phyloP scores from a whole-genome alignment of 768 basidiomycete species.

The Paxillus involutus region DNA sequence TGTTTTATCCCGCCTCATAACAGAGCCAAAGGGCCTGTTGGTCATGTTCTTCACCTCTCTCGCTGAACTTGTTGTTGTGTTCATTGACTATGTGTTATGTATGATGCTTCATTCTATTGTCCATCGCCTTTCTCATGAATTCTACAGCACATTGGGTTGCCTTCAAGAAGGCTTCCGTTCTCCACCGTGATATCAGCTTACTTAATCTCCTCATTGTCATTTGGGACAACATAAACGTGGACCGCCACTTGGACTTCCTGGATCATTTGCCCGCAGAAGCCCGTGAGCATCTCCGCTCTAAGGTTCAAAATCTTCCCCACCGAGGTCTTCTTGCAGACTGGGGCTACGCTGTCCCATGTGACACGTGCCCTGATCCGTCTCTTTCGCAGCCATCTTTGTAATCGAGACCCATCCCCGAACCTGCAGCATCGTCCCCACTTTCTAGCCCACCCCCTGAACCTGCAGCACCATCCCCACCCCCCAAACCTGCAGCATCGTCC shows the following conservation, averaged over 20 bases:
- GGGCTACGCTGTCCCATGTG: background rate
- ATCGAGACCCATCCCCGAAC: background rate
- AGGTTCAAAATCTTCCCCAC: background rate
- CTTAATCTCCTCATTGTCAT: background rate
- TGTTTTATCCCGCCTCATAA: background rate
- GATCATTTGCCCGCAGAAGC: background rate
- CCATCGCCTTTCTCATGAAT: background rate
- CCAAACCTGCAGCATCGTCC: background rate
- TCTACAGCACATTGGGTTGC: background rate
- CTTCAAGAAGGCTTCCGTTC: background rate
- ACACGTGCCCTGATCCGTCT: too few species aligned
- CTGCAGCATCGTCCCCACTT: background rate
- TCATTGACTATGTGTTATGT: background rate
- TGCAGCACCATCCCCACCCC: background rate
- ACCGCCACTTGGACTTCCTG: background rate
- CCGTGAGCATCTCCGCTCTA: background rate
- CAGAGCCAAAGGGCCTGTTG: background rate
- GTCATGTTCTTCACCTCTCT: background rate
- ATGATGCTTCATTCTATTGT: background rate
- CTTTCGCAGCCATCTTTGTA: background rate
- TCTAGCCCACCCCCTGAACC: too few species aligned
- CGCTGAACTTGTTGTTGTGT: background rate
- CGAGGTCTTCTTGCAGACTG: background rate
- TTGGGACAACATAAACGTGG: background rate
- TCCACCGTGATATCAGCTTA: slow-evolving; percentile 3